A percentile compares a stretch with the other conserved stretches of the same genome.
Conservation (phyloP, 345 rosid genomes). For the Eutrema yunnanense region DNA sequence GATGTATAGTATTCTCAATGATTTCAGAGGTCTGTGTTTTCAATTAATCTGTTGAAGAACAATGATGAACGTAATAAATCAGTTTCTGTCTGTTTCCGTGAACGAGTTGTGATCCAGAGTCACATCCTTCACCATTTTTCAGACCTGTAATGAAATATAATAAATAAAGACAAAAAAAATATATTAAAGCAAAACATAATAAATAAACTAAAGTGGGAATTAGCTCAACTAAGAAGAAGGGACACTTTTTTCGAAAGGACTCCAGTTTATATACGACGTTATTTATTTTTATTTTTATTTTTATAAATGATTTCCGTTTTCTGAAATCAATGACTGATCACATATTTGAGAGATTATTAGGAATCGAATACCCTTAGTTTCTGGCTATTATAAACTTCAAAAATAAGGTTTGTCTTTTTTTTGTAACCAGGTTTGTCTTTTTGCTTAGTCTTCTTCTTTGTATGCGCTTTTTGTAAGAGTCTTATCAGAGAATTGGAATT, state of each 20-base stretch:
- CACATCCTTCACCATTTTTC: constrained; percentile 10
- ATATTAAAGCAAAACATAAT: not conserved
- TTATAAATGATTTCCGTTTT: not conserved
- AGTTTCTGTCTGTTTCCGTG: constrained; percentile 27
- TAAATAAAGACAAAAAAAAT: constrained; percentile 4
- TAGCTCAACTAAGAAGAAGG: constrained; percentile 16
- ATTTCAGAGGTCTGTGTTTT: constrained; percentile 10
- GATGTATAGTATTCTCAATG: constrained; percentile 1
- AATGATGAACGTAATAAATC: constrained; percentile 20
- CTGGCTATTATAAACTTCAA: not conserved
- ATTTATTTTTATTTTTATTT: not conserved
- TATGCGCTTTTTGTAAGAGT: not conserved
- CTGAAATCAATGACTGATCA: not conserved
- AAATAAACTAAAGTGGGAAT: constrained; percentile 15
- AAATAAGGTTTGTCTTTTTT: no score
- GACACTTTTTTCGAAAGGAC: not conserved
- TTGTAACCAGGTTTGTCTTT: not conserved
- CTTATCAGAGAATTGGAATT: not conserved
- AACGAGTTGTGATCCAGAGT: constrained; percentile 17
- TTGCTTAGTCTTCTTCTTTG: constrained; percentile 7
- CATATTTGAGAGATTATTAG: not conserved
- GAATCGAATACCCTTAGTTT: not conserved
- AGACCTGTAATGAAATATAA: constrained; percentile 26
- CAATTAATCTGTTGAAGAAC: constrained; percentile 10
- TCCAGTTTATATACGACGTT: not conserved